Evolutionary conservation across 192 early-diverging fungal genomes (phyloP).

Genomic region (Coemansia sp.): DNA sequence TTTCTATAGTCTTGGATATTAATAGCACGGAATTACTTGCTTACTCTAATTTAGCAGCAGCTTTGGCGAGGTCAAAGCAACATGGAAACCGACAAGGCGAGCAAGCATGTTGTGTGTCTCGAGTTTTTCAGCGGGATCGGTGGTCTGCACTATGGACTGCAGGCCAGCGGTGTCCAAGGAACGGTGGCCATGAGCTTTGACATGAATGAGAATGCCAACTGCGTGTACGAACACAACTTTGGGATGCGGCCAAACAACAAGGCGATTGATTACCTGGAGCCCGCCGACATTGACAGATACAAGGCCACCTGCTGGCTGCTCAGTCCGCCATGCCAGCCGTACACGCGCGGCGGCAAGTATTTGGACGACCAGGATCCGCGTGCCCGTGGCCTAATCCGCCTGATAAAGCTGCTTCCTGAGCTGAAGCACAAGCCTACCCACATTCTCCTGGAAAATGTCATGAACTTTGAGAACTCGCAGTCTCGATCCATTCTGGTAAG

Average conservation of each 20-base stretch:
- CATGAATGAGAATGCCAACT: conserved; percentile 54
- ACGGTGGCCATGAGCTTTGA: conserved; percentile 42
- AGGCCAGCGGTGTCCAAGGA: conserved; percentile 24
- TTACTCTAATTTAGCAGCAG: neutral
- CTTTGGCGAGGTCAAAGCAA: neutral
- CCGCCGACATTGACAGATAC: conserved; percentile 54
- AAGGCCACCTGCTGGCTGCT: conserved; percentile 83
- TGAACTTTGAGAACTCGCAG: conserved; percentile 54
- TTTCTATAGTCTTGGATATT: neutral
- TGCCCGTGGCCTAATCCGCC: conserved; percentile 41
- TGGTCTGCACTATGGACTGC: conserved; percentile 48
- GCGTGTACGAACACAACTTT: conserved; percentile 47
- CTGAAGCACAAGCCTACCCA: conserved; percentile 20
- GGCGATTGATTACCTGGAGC: conserved; percentile 38
- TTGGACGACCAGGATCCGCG: conserved; percentile 62
- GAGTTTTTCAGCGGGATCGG: conserved; percentile 57
- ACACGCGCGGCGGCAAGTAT: conserved; percentile 74
- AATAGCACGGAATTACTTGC: no score
- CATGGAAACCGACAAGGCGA: conserved; percentile 3
- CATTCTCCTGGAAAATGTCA: conserved; percentile 47
- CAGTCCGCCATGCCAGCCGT: conserved; percentile 90
- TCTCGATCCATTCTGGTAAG: conserved; percentile 29
- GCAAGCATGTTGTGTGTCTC: conserved; percentile 26
- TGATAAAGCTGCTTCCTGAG: conserved; percentile 31
- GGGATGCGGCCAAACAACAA: conserved; percentile 47